Percentiles rank a stretch among this genome's conserved stretches.
phyloP scores from a whole-genome alignment of 2,329 filamentous ascomycete genomes.

The Periconia macrospinosa region DNA sequence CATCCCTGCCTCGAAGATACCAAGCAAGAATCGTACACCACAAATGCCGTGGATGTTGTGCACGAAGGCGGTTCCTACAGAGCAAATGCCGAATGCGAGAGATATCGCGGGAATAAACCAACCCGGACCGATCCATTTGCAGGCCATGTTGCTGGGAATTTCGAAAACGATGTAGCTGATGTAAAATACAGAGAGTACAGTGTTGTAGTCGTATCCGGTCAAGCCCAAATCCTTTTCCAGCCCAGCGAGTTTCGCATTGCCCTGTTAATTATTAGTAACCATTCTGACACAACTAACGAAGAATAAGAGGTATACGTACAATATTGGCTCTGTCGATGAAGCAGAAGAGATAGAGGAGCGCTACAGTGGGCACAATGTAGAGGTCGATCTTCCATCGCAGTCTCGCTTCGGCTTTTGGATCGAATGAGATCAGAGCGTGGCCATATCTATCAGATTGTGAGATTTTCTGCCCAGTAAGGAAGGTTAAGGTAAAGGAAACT shows the following conservation, averaged over 20 bases:
- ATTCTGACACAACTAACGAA: neutral
- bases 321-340: constrained; percentile 77
- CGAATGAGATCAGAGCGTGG: constrained; percentile 47
- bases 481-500: constrained; percentile 1
- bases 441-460: constrained; percentile 31
- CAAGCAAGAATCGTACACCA: constrained; percentile 67
- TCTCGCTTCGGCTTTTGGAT: constrained; percentile 59
- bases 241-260: constrained; percentile 69
- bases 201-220: constrained; percentile 68
- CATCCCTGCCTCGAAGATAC: constrained; percentile 72
- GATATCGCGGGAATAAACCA: constrained; percentile 69
- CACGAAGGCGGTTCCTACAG: constrained; percentile 68
- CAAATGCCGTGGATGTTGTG: constrained; percentile 55
- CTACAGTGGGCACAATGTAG: constrained; percentile 66
- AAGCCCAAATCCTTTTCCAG: constrained; percentile 65
- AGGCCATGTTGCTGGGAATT: constrained; percentile 68
- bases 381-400: constrained; percentile 68
- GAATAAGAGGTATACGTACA: constrained; percentile 27
- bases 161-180: constrained; percentile 65
- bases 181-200: constrained; percentile 69
- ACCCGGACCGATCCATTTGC: constrained; percentile 72
- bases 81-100: constrained; percentile 65
- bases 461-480: neutral
- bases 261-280: constrained; percentile 38
- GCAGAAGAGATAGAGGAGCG: constrained; percentile 70